Percentiles rank a stretch among this genome's conserved stretches.
Evolutionary conservation across 2,329 filamentous ascomycete genomes (phyloP).

Genomic region (Pseudogymnoascus sp.): DNA sequence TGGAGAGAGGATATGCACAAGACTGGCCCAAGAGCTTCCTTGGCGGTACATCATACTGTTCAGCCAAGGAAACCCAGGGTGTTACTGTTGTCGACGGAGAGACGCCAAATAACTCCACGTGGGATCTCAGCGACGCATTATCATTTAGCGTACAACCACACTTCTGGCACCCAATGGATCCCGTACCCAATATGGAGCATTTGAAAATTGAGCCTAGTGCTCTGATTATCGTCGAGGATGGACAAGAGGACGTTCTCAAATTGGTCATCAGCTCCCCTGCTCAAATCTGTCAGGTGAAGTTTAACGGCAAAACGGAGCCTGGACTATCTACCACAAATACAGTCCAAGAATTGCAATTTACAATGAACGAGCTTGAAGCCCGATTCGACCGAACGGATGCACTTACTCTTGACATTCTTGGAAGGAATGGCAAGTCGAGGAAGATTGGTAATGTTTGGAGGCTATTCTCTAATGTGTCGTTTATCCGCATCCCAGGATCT

Average conservation of each 20-base stretch:
- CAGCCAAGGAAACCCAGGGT: conserved; percentile 25
- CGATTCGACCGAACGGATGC: conserved; percentile 25
- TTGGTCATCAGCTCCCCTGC: conserved; percentile 19
- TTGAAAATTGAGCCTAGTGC: conserved; percentile 10
- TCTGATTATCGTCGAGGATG: conserved; percentile 18
- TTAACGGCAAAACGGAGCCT: conserved; percentile 19
- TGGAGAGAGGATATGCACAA: conserved; percentile 39
- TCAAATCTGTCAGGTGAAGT: conserved; percentile 25
- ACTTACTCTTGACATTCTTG: conserved; percentile 29
- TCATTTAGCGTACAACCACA: conserved; percentile 61
- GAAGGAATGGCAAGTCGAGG: conserved; percentile 34
- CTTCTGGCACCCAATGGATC: conserved; percentile 57
- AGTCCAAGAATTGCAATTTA: conserved; percentile 18
- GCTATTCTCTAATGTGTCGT: conserved; percentile 25
- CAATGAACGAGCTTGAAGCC: conserved; percentile 23
- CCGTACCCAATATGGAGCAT: conserved; percentile 25
- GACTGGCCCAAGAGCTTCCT: conserved; percentile 38
- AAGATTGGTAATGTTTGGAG: conserved; percentile 28
- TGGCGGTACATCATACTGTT: conserved; percentile 25
- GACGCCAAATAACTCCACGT: conserved; percentile 50
- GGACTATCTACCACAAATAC: conserved; percentile 17
- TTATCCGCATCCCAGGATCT: conserved; percentile 33
- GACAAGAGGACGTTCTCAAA: conserved; percentile 18
- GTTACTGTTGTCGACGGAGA: conserved; percentile 28
- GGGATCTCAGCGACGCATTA: conserved; percentile 60